Conservation (phyloP, 129 eudicot species). For the Calendula officinalis region DNA sequence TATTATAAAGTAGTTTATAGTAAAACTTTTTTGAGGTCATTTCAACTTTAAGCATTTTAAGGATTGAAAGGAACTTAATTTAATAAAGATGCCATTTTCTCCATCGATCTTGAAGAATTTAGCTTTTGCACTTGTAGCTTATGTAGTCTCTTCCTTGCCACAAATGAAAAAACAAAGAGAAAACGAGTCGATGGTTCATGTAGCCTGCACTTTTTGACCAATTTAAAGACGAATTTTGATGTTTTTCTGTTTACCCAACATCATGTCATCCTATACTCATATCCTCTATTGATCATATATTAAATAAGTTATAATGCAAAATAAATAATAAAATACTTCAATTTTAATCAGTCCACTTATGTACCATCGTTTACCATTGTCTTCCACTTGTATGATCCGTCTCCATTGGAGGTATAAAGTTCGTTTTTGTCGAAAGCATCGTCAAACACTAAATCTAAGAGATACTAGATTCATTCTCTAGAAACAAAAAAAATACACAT, state of each 20-base stretch:
- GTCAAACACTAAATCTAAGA: not conserved
- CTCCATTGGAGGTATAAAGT: not conserved
- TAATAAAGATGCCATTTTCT: slow-evolving; percentile 15
- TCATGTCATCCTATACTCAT: not conserved
- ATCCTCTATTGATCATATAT: not conserved
- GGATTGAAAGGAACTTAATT: slow-evolving; percentile 3
- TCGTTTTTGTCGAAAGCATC: not conserved
- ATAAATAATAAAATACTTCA: not conserved
- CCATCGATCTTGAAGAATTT: slow-evolving; percentile 23
- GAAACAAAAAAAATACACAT: too few relatives aligned
- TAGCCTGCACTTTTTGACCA: slow-evolving; percentile 21
- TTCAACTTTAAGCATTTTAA: slow-evolving; percentile 1
- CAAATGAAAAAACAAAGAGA: slow-evolving; percentile 1
- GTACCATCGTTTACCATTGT: not conserved
- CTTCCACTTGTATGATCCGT: not conserved
- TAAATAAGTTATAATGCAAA: not conserved
- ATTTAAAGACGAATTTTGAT: slow-evolving; percentile 5
- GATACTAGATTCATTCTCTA: too few relatives aligned
- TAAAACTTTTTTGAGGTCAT: not conserved
- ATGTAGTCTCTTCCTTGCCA: slow-evolving; percentile 9
- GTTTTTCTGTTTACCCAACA: slow-evolving; percentile 11
- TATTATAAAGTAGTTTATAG: not conserved
- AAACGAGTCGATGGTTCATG: slow-evolving; percentile 6
- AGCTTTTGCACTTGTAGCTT: slow-evolving; percentile 18
- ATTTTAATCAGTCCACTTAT: not conserved